Evolutionary conservation across 2,329 filamentous ascomycete species (phyloP), one percentile per base, ranked within the genome.

Genomic region (Verticillium nubilum): DNA sequence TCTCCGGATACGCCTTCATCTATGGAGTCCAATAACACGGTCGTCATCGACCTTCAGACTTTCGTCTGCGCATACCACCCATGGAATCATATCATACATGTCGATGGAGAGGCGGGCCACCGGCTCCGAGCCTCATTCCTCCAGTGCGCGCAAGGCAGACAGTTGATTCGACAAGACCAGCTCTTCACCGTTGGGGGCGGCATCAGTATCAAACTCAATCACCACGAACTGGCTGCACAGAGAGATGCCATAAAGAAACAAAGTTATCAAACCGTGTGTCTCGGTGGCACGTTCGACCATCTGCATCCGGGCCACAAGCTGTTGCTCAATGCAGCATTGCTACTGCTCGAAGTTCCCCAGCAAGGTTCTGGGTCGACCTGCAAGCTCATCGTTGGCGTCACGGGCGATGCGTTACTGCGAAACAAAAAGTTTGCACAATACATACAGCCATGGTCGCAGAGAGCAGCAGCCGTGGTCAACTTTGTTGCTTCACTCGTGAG

Each of bases 251-350:
- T 12, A 6, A 9, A 6, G 9, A n/a, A 50, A 12, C n/a, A 9
- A 12, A 2, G 42, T 13, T 74, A 73, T 61, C 60, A 62, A 3
- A 69, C 64, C 2, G 89, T 96, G 56, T 91, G 89, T 57, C 85
- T 98, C 13, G 95, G 94, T 29, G 95, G 95, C 10, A 99, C 95
- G 0, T 99, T 98, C 74, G 95, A 99, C 72, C 92, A 98, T 74
- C 83, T 99, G 25, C 95, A 99, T 71, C 87, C 91, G 4, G 95
- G 95, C 5, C 95, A 99, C 78, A 99, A 98, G 75, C 81, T 98
- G n/a, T 83, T 99, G 23, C 84, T 99, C 23, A 92, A 93, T n/a
- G 93, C 93, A 62, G 91, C 90, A 0, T 85, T 88, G 0, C 84
- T 97, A 59, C 81, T 92, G 17, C 80, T 90, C 59, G 83, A 85